Evolutionary conservation across 257 asterid genomes (phyloP).

Genomic region (Solanum microdontum): DNA sequence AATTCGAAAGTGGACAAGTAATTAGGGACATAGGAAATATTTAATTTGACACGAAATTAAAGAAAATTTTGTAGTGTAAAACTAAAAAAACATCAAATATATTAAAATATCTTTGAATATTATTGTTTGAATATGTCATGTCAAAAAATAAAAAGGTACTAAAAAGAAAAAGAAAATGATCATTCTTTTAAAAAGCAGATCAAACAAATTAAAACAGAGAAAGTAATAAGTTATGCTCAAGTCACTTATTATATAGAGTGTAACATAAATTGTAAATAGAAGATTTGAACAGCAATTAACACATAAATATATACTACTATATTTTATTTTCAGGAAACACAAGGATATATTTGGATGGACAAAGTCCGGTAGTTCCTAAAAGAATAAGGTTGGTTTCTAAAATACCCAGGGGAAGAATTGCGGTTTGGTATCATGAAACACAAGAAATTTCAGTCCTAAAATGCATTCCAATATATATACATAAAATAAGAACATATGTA

Average conservation of each 20-base stretch:
- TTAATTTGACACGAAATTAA: no score
- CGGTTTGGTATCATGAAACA: not conserved
- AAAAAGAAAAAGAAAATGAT: no score
- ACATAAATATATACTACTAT: not conserved
- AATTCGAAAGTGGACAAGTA: no score
- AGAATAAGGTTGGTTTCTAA: not conserved
- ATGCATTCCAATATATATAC: not conserved
- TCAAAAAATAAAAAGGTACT: no score
- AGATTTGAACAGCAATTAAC: not conserved
- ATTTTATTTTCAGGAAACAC: not conserved
- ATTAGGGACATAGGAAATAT: no score
- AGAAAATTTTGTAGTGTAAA: no score
- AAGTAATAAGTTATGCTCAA: not conserved
- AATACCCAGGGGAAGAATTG: not conserved
- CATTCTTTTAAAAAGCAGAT: not conserved
- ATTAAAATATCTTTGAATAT: no score
- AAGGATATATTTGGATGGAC: not conserved
- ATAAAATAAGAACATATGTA: not conserved
- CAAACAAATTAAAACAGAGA: no score
- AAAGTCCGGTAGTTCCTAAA: not conserved
- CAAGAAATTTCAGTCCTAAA: not conserved
- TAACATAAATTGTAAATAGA: not conserved
- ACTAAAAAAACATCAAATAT: no score
- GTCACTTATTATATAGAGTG: not conserved
- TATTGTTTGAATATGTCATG: no score